Percentiles rank a stretch among this genome's conserved stretches.
Evolutionary conservation across 345 rosid genomes (phyloP).

Genomic region (Aquilaria malaccensis): DNA sequence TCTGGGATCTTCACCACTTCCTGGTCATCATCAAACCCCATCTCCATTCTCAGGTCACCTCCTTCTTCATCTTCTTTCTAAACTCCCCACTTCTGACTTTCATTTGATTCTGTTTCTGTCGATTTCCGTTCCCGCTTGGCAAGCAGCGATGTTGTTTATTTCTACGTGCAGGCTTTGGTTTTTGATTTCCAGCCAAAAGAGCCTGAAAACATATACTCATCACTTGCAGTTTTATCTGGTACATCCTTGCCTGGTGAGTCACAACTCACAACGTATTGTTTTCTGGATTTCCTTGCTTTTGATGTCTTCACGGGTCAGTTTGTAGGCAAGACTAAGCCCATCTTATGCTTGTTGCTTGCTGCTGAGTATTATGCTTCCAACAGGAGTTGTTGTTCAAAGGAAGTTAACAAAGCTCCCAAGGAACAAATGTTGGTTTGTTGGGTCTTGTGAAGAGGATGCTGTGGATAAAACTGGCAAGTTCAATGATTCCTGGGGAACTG

Average conservation of each 20-base stretch:
- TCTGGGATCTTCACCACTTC: slow-evolving; percentile 60
- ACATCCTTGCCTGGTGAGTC: slow-evolving; percentile 44
- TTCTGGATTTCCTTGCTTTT: not conserved
- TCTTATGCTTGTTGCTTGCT: not conserved
- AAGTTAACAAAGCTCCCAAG: slow-evolving; percentile 49
- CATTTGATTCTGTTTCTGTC: not conserved
- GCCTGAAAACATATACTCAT: slow-evolving; percentile 43
- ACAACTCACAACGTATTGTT: not conserved
- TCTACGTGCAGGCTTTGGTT: slow-evolving; percentile 25
- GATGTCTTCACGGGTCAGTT: not conserved
- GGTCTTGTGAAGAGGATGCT: slow-evolving; percentile 38
- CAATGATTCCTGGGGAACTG: slow-evolving; percentile 47
- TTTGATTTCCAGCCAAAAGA: slow-evolving; percentile 61
- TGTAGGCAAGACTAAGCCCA: not conserved
- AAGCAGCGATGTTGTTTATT: not conserved
- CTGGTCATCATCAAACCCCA: slow-evolving; percentile 49
- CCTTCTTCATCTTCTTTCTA: not conserved
- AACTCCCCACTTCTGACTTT: not conserved
- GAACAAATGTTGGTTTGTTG: slow-evolving; percentile 68
- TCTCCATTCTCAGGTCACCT: slow-evolving; percentile 31
- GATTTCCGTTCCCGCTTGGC: not conserved
- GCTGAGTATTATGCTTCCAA: not conserved
- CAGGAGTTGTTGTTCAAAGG: slow-evolving; percentile 50
- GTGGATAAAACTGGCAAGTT: slow-evolving; percentile 40
- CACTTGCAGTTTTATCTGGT: slow-evolving; percentile 46